Evolutionary conservation across 2,329 filamentous ascomycete species (phyloP), one percentile per base, ranked within the genome.

Genomic region (Atkinsonella hypoxylon): DNA sequence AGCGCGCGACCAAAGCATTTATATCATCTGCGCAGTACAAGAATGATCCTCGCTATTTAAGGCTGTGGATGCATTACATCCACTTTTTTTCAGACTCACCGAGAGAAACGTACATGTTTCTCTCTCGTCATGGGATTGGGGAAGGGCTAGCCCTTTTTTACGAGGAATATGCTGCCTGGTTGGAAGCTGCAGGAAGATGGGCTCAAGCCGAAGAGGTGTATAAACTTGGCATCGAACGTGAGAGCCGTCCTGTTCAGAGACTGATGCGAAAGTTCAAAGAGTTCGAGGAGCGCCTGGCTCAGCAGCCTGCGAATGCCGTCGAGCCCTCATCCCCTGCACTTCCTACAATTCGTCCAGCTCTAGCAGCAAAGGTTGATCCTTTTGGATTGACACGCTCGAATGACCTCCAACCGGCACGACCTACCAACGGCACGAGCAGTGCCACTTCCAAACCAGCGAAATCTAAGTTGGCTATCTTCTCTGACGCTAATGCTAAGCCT

Each of bases 121-220:
- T 98, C 36, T 85, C 91, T 12, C 85, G 90, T 47, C 89, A 98
- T 63, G 78, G 77, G 55, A 88, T 98, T 53, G 93, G 91, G 54
- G 89, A 96, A 61, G 74, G 77, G 0, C 77, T 98, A 2, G 93
- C 93, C 1, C 73, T 97, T 3, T 98, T 89, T 67, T 98, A 98
- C 67, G 93, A 98, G 65, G 93, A 97, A 62, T 98, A 95, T 63
- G 90, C 93, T 1, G 85, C 82, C 1, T 97, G 90, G 88, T 74
- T 98, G 7, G 93, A 98, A 70, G 76, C 81, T 36, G 86, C 83
- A 7, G 86, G 82, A 13, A 77, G 91, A 56, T 96, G 89, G 86
- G 78, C 75, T 20, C 93, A 98, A 66, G 91, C 93, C 0, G 89
- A 95, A 59, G 93, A 98, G 66, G 87, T 98, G 1, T 97, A 94